phyloP scores from a whole-genome alignment of 2,329 filamentous ascomycete species.

The Neoscytalidium dimidiatum region DNA sequence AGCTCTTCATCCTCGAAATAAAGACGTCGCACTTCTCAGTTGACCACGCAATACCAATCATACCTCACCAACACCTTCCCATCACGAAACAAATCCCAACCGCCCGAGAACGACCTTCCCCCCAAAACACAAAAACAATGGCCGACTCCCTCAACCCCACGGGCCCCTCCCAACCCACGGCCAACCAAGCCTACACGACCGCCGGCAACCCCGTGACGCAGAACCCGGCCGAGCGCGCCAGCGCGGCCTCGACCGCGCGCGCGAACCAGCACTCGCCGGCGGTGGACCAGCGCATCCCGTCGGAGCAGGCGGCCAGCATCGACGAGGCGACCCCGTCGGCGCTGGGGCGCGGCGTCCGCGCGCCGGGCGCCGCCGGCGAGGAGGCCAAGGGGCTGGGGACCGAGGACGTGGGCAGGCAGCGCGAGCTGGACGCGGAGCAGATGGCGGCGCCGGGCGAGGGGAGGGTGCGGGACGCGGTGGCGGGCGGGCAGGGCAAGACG shows the following conservation, averaged over 20 bases:
- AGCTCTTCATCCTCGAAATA: background rate
- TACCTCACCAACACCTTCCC: background rate
- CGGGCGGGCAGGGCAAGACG: constrained; percentile 31
- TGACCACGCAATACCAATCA: too few species aligned
- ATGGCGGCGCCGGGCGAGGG: constrained; percentile 53
- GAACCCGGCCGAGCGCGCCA: constrained; percentile 40
- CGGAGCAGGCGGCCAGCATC: constrained; percentile 34
- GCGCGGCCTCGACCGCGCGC: constrained; percentile 37
- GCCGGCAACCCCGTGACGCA: constrained; percentile 48
- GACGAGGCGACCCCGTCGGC: constrained; percentile 39
- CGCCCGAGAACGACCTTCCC: background rate
- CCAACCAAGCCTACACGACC: constrained; percentile 48
- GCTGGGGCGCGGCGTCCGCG: constrained; percentile 44
- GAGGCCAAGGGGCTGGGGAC: constrained; percentile 42
- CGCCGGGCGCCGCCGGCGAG: constrained; percentile 43
- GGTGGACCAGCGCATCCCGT: constrained; percentile 41
- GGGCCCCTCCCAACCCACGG: constrained; percentile 47
- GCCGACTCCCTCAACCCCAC: constrained; percentile 31
- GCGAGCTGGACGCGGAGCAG: constrained; percentile 49
- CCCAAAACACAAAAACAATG: constrained; percentile 33
- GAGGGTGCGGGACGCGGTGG: constrained; percentile 44
- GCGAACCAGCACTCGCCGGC: constrained; percentile 27
- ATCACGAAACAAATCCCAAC: background rate
- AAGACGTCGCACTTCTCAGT: too few species aligned
- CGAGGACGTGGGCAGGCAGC: constrained; percentile 44